Conservation (phyloP, 2,329 filamentous ascomycete genomes). For the Eurotiales sp. region DNA sequence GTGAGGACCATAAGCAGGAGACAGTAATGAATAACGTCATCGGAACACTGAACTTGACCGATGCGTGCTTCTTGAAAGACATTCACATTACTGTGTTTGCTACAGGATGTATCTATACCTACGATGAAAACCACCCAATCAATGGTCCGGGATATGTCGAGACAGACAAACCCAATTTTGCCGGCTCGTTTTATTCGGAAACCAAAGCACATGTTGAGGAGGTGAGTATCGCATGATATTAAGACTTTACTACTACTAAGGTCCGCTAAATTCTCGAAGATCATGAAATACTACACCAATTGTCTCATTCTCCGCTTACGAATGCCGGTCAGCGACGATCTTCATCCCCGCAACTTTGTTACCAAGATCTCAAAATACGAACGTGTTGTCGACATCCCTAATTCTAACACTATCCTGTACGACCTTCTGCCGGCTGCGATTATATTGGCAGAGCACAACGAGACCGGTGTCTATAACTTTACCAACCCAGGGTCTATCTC, state of each 20-base stretch:
- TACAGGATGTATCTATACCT: conserved; percentile 58
- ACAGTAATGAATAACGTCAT: conserved; percentile 66
- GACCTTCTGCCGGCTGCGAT: conserved; percentile 62
- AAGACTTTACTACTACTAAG: no score
- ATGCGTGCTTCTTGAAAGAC: conserved; percentile 56
- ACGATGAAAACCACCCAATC: conserved; percentile 55
- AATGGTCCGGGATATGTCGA: conserved; percentile 59
- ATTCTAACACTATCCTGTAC: conserved; percentile 64
- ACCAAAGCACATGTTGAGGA: conserved; percentile 65
- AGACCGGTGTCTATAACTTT: conserved; percentile 66
- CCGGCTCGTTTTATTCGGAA: conserved; percentile 64
- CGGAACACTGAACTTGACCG: conserved; percentile 60
- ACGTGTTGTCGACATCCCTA: conserved; percentile 63
- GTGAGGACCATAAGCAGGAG: conserved; percentile 65
- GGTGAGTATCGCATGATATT: conserved; percentile 35
- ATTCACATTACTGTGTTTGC: conserved; percentile 65
- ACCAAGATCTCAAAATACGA: conserved; percentile 66
- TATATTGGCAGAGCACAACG: conserved; percentile 57
- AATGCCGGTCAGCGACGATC: conserved; percentile 66
- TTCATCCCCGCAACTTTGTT: conserved; percentile 64
- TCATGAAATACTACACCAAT: no score
- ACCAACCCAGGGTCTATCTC: conserved; percentile 67
- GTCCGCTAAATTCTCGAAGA: no score
- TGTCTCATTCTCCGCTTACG: conserved; percentile 64
- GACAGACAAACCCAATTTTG: conserved; percentile 62